Percentiles rank a stretch among this genome's conserved stretches.
phyloP scores from a whole-genome alignment of 352 stramenopile species.

The Saprolegnia parasitica region DNA sequence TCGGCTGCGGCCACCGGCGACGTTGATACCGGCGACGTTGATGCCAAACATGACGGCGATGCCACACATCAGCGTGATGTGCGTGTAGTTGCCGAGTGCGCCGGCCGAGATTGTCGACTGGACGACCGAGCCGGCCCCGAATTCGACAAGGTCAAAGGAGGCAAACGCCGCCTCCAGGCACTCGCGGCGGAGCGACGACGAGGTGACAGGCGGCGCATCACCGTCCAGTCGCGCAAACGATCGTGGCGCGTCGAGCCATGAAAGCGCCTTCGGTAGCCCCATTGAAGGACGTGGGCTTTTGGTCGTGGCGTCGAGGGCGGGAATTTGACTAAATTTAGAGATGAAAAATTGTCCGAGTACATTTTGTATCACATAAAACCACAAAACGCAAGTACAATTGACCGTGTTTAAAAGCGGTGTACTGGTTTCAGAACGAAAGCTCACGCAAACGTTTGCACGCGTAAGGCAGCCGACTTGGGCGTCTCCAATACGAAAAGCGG shows the following conservation, averaged over 20 bases:
- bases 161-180: constrained; percentile 61
- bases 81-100: constrained; percentile 58
- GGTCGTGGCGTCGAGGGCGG: too few relatives aligned
- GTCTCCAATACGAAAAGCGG: neutral
- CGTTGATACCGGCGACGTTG: constrained; percentile 51
- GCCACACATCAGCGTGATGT: constrained; percentile 70
- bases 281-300: too few relatives aligned
- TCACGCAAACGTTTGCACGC: neutral
- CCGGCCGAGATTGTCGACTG: constrained; percentile 51
- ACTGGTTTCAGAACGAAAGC: constrained; percentile 1
- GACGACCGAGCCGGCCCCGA: constrained; percentile 57
- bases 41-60: constrained; percentile 67
- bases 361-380: too few relatives aligned
- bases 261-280: neutral
- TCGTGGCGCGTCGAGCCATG: neutral
- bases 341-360: too few relatives aligned
- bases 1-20: constrained; percentile 44
- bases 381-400: too few relatives aligned
- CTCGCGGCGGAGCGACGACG: constrained; percentile 40
- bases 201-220: neutral
- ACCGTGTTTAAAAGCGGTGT: too few relatives aligned
- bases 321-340: too few relatives aligned
- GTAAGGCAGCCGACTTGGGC: neutral
- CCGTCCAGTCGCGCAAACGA: neutral
- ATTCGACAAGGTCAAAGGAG: constrained; percentile 57